Evolutionary conservation across 2,329 filamentous ascomycete genomes (phyloP), one percentile per base, ranked within the genome.

Genomic region (Colletotrichum spaethianum): DNA sequence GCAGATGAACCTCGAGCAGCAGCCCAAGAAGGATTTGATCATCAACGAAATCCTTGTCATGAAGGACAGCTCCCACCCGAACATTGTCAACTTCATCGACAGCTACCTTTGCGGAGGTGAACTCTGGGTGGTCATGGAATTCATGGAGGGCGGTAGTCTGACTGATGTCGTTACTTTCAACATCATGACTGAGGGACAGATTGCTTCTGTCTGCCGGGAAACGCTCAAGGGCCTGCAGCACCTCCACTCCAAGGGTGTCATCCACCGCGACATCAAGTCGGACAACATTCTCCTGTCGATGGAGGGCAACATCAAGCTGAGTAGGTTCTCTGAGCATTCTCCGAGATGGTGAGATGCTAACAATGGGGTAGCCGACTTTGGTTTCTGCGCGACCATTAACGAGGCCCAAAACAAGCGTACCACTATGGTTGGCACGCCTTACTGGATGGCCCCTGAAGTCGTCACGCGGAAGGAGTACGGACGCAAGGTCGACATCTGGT

Each of bases 401-500:
- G 96, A 98, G 79, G 93, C 93, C 36, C 95, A 98, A 77, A 97
- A 95, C 84, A 98, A 98, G 88, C 93, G 96, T 72, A 98, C 95
- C 5, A 99, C 96, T 18, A 99, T 98, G 96, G 96, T 99, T 55
- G 96, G 96, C 65, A 98, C 96, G 9, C 96, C 96, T 2, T 99
- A 99, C 83, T 99, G 96, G 96, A 99, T 99, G 96, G 96, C 96
- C 1, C 96, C 96, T 4, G 96, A 99, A 83, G 96, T 99, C 28
- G 96, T 99, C 36, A 98, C 95, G 8, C 89, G 95, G 52, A 98
- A 98, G 82, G 96, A 98, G 83, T 99, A 99, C 83, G 96, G 96
- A 75, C 93, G 96, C 74, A 99, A 98, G 83, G 96, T 99, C 66
- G 96, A 99, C 80, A 98, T 99, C 76, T 99, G 96, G 96, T 97